These are phyloP conservation scores for Trametes polyzona DNA, from an alignment of 1,284 basidiomycete genomes.

Conservation along the genomic window DNA sequence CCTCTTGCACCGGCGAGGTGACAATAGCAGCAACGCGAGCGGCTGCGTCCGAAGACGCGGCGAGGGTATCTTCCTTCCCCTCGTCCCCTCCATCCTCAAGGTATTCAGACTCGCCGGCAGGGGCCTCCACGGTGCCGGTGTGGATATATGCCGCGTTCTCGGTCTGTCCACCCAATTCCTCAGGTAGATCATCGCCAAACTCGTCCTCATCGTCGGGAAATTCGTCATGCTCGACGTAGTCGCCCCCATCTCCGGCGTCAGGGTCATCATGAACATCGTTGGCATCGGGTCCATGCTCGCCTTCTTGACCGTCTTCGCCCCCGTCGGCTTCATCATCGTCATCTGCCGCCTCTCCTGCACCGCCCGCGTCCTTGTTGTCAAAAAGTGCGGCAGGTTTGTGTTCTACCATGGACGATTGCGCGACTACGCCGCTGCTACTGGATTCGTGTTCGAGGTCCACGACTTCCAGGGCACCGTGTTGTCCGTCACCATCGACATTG, in stretches of 20 bases:
- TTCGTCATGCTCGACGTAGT: constrained; percentile 31
- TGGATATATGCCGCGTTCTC: constrained; percentile 2
- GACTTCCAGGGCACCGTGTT: no score
- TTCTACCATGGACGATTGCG: no score
- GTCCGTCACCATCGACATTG: no score
- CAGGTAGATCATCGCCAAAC: constrained; percentile 32
- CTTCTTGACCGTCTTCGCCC: not conserved
- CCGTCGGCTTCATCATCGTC: not conserved
- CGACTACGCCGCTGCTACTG: no score
- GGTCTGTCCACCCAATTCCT: constrained; percentile 24
- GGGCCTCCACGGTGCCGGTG: constrained; percentile 5
- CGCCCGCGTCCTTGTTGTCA: not conserved
- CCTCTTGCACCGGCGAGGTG: not conserved
- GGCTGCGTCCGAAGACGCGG: not conserved
- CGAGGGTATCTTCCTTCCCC: not conserved
- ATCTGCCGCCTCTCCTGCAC: not conserved
- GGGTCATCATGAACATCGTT: constrained; percentile 34
- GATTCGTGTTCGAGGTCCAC: no score
- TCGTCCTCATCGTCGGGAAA: constrained; percentile 37
- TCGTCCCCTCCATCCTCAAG: constrained; percentile 2
- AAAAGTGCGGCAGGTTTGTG: no score
- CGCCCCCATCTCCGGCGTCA: constrained; percentile 29
- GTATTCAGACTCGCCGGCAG: constrained; percentile 3
- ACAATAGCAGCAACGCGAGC: not conserved
- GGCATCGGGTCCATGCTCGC: constrained; percentile 34